Evolutionary conservation across 306 rosid genomes (phyloP), one percentile per base, ranked within the genome.

Genomic region (Casuarina glauca): DNA sequence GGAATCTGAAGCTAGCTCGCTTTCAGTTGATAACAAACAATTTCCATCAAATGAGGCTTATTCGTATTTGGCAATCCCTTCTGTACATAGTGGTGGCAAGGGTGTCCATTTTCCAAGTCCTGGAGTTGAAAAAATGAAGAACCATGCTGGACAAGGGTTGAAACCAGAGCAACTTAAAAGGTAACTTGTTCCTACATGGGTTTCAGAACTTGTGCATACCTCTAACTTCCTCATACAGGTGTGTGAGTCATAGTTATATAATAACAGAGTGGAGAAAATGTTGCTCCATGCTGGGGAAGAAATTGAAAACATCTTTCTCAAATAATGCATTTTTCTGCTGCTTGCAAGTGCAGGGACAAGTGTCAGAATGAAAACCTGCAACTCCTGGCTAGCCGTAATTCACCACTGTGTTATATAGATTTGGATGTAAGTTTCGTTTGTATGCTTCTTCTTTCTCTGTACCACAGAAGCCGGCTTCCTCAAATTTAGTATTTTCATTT

Each of bases 1-100:
- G 81, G 99, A 93, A 87, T 96, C 99, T 16, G 99, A 96, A 84
- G 98, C 98, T 80, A 96, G 98, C 90, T 93, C 98, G 36, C 85
- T 96, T 74, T 93, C 98, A 19, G 87, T 93, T 82, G 98, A 93
- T 80, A 89, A 95, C 83, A 85, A 84, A 72, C 91, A 81, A 53
- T 88, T 80, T 73, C 82, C 78, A 49, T 46, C 70, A 62, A 86
- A 88, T 74, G 98, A 96, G 80, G 82, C 84, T 62, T 90, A 90
- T 84, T 93, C 99, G 70, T 83, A 67, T 82, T 68, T 85, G 58
- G 84, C 89, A 52, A 54, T 82, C 77, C 44, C 58, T 86, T 63
- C 72, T 78, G 67, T 76, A 81, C 82, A 81, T 75, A 78, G 72
- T 75, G 82, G 84, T 70, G 86, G 76, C 74, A 75, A 83, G 51